Evolutionary conservation across 2,329 filamentous ascomycete genomes (phyloP), one percentile per base, ranked within the genome.

Genomic region (Graphilbum ipis-grandicollis): DNA sequence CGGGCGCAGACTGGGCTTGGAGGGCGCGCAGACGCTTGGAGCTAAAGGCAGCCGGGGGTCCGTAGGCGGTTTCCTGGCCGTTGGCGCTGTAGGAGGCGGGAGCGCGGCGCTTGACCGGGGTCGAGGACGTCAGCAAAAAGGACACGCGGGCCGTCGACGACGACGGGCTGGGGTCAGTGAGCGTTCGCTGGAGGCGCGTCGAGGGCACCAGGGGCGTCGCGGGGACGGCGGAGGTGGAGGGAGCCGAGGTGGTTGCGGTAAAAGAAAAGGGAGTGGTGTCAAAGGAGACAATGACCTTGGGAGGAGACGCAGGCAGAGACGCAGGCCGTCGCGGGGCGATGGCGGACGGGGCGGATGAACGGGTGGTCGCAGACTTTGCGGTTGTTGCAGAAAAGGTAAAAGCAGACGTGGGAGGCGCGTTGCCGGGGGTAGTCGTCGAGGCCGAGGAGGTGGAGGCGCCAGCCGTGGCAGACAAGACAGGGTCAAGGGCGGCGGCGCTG

Each of bases 21-120:
- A 50, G 48, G 39, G 50, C 46, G 37, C 55, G 52, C 25, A 51
- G 47, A 34, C 50, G 53, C 42, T 54, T 52, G 21, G 52, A 47
- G 39, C 47, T 56, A 39, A 55, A 43, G 25, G 52, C 46, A 18
- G 51, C 43, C 33, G 52, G 50, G 34, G 51, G 51, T 30, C 48
- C 50, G 41, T 32, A 35, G 17, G 49, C 47, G 38, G 47, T 50
- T 34, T 52, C 52, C 40, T 48, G 47, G 43, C 48, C 53, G 49
- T 52, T 50, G 40, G 58, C 56, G 45, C 50, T 52, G 42, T 50
- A 53, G 29, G 55, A 57, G 35, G 56, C 50, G 37, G 57, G 54
- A 28, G 56, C 54, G 46, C 58, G 60, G 45, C 56, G 55, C 33
- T 50, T 46, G 18, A 31, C 25, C 3, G 23, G 5, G 19, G 28